Evolutionary conservation across 805 yeast species (phyloP).

Genomic region (Ogataea neopini): DNA sequence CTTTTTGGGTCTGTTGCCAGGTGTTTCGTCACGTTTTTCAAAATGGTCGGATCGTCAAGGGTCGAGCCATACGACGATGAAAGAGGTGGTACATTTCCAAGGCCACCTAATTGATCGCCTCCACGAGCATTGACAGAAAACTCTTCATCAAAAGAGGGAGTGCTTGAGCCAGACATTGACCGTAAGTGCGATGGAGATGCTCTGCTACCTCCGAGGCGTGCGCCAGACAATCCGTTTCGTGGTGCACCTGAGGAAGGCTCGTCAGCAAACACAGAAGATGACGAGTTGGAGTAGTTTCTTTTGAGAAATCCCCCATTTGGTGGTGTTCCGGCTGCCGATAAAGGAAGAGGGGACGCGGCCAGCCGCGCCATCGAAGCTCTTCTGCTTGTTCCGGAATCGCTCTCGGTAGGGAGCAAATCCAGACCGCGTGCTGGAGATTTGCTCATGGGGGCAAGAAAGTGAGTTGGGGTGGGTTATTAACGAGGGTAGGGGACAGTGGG

Average conservation of each 20-base stretch:
- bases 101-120: conserved; percentile 2
- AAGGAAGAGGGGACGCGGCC: conserved; percentile 30
- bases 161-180: conserved; percentile 24
- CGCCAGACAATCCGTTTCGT: conserved; percentile 4
- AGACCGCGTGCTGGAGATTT: conserved; percentile 16
- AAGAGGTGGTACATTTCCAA: conserved; percentile 4
- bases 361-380: conserved; percentile 37
- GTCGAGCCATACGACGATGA: conserved; percentile 28
- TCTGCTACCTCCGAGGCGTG: conserved; percentile 6
- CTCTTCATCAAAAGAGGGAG: conserved; percentile 14
- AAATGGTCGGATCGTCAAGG: conserved; percentile 36
- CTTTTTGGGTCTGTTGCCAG: conserved; percentile 35
- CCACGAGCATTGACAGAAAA: conserved; percentile 11
- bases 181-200: conserved; percentile 17
- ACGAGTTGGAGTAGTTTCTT: conserved; percentile 25
- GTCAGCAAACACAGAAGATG: conserved; percentile 27
- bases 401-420: conserved; percentile 10
- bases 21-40: conserved; percentile 39
- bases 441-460: conserved; percentile 10
- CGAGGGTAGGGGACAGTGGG: no score
- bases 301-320: conserved; percentile 11
- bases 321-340: conserved; percentile 15
- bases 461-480: background rate
- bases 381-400: conserved; percentile 22
- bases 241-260: conserved; percentile 13